Base-by-base conservation (phyloP, 345 rosid species). In the Lumnitzera racemosa region DNA sequence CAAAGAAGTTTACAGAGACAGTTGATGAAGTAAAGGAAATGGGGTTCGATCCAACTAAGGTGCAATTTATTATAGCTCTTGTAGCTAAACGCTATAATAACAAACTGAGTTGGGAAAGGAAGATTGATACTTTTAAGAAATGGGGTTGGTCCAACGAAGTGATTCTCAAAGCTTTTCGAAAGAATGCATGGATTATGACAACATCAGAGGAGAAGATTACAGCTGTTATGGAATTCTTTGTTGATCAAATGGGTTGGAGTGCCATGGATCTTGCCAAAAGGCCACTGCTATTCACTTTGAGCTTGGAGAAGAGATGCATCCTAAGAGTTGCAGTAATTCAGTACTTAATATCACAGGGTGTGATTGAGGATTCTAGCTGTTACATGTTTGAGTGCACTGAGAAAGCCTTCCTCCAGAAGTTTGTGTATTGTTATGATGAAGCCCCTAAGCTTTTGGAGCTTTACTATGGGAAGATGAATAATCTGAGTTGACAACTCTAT, bases 281-380 rank as follows among this genome's bases (percentile, higher is more conserved):
- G 14, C 78, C 78, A 0, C 0, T 1, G 5, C 1, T 67, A 31
- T 8, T 75, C 46, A 3, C 52, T 0, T 4, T 47, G 7, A 77
- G 82, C 64, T 31, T 79, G 53, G 63, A 72, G 56, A 76, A 72
- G 61, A 62, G 72, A 41, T 48, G 76, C 47, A 11, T 68, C 47
- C 83, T 84, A 0, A 55, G 87, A 66, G 55, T 27, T 15, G n/a
- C 61, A n/a, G 72, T 72, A 24, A 27, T 61, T 47, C 61, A 53
- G 15, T 31, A 50, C 56, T 51, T 78, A 57, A 12, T 65, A 13
- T 64, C 71, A 0, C 58, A 61, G 51, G 69, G 76, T 50, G 46
- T 75, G 64, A 24, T 78, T 11, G 57, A 61, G 64, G 61, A 53
- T 46, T 25, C 17, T 41, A 31, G 25, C 11, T 17, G 1, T 2